Evolutionary conservation across 2,329 filamentous ascomycete genomes (phyloP), one percentile per base, ranked within the genome.

Genomic region (Fusarium xylarioides): DNA sequence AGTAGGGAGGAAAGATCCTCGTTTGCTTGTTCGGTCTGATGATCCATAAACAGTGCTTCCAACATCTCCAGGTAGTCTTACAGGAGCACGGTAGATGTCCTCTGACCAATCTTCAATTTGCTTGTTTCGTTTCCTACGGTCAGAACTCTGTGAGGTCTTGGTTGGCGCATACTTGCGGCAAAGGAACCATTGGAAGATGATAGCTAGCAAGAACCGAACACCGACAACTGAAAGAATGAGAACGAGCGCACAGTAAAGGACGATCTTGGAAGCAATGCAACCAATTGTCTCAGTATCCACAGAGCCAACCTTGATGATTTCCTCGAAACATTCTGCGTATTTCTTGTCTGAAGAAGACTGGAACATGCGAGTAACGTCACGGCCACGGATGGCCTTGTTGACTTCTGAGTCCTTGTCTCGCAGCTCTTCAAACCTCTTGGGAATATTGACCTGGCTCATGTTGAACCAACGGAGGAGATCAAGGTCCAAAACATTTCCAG

Each of bases 31-130:
- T 58, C 93, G 89, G 72, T 95, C 94, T 43, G 88, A 69, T 6
- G 66, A 90, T 56, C 85, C 83, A 16, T 86, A 87, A 67, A 90
- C 88, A 55, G 89, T 91, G 78, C 90, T 92, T 66, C 90, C 89
- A 46, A 92, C 85, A 77, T 97, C 90, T 23, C 91, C 96, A 7
- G 92, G 89, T 72, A 98, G 87, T 74, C 95, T 93, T 61, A 92
- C 91, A 30, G 95, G 94, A 7, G 95, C 93, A 47, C 95, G 93
- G 82, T 99, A 98, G 77, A 99, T 99, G 79, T 99, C 96, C 74
- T 98, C 94, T 19, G 92, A 92, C 96, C 96, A 99, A 78, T 98
- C 95, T 82, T 99, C 96, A 74, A 99, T 99, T 83, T 98, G 95
- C 76, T 92, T 91, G 76, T 95, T 92, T 66, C 96, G 91, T 83